These are phyloP conservation scores for Geopyxis carbonaria DNA, from an alignment of 495 filamentous ascomycete genomes.

Conservation along the genomic window DNA sequence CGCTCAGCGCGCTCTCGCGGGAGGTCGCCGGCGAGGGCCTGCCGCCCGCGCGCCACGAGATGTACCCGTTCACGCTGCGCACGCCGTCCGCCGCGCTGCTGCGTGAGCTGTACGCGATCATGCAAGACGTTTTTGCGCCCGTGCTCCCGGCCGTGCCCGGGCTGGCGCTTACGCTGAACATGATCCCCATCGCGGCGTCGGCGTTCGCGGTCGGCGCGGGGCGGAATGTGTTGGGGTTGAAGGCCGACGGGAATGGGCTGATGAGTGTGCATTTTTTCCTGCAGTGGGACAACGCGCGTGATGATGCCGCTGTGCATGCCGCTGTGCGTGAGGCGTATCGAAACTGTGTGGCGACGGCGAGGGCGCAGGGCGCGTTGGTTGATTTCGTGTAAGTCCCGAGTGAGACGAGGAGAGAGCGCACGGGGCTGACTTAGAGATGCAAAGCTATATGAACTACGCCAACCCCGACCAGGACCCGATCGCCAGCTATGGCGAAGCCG, in stretches of 20 bases:
- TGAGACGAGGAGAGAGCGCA: background rate
- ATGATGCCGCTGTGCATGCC: background rate
- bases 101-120: background rate
- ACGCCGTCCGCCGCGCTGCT: background rate
- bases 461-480: conserved; percentile 30
- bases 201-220: background rate
- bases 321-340: background rate
- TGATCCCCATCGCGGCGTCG: background rate
- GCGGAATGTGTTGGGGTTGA: conserved; percentile 3
- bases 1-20: too few species aligned
- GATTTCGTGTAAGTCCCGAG: conserved; percentile 1
- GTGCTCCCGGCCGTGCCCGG: background rate
- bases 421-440: background rate
- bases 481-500: conserved; percentile 27
- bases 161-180: background rate
- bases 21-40: too few species aligned
- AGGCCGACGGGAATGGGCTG: background rate
- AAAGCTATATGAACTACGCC: conserved; percentile 28
- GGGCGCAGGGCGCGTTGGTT: background rate
- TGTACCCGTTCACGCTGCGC: too few species aligned
- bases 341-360: background rate
- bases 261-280: background rate
- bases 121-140: background rate
- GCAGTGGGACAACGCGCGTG: background rate
- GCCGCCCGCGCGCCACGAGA: too few species aligned